Percentiles rank a stretch among this genome's conserved stretches.
phyloP scores from a whole-genome alignment of 2,329 filamentous ascomycete species.

The Aspergillaceae sp. region DNA sequence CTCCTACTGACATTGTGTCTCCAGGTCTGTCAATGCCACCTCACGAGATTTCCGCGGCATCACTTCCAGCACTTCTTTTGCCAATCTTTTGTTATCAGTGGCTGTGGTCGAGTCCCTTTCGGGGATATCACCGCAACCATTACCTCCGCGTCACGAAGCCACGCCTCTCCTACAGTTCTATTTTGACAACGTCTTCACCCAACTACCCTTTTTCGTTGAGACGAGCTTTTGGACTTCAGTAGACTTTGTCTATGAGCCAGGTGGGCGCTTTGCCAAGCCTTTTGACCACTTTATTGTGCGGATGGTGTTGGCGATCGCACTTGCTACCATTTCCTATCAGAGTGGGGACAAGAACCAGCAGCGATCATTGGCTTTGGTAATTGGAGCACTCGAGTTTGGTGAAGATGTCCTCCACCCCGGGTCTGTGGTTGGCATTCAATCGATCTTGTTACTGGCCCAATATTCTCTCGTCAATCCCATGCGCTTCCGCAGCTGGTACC shows the following conservation, averaged over 20 bases:
- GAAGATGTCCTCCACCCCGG: constrained; percentile 80
- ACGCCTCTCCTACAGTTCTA: constrained; percentile 71
- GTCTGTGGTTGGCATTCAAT: constrained; percentile 76
- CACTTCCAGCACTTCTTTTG: constrained; percentile 83
- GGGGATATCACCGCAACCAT: constrained; percentile 47
- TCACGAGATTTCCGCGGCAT: constrained; percentile 89
- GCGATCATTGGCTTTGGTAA: constrained; percentile 52
- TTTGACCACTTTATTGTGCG: constrained; percentile 80
- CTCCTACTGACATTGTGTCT: constrained; percentile 8
- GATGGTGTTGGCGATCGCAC: constrained; percentile 80
- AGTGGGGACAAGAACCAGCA: constrained; percentile 56
- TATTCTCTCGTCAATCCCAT: constrained; percentile 85
- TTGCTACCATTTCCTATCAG: constrained; percentile 60
- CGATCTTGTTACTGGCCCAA: constrained; percentile 73
- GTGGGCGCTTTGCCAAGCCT: constrained; percentile 51
- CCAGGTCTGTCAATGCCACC: constrained; percentile 83
- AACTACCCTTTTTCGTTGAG: constrained; percentile 78
- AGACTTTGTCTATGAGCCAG: constrained; percentile 70
- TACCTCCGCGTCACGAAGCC: constrained; percentile 65
- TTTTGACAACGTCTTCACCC: constrained; percentile 67
- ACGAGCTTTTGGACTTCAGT: constrained; percentile 67
- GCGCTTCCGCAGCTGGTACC: constrained; percentile 89
- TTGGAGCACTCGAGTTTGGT: constrained; percentile 63
- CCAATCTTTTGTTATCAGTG: constrained; percentile 76
- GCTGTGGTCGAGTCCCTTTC: constrained; percentile 66